Conservation (phyloP, 345 rosid species). For the Hypericum androsaemum region DNA sequence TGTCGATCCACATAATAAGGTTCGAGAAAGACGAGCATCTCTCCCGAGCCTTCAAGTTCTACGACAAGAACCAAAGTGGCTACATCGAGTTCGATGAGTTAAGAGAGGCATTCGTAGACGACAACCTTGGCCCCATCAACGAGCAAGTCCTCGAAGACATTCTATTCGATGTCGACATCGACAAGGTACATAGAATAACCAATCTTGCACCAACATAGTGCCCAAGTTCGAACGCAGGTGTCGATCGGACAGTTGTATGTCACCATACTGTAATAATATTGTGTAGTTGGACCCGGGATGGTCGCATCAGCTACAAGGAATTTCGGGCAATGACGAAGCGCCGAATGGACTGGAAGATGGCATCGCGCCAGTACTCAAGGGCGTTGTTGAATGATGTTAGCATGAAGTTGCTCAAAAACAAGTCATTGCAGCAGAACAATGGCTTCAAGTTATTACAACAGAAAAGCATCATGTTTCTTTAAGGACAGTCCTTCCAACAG, state of each 20-base stretch:
- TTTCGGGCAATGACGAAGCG: slow-evolving; percentile 81
- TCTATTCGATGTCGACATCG: slow-evolving; percentile 62
- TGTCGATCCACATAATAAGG: slow-evolving; percentile 63
- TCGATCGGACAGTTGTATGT: no score
- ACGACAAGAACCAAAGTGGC: slow-evolving; percentile 58
- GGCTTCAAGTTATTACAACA: no score
- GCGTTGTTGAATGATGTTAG: slow-evolving; percentile 72
- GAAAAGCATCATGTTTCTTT: no score
- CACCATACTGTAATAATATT: neutral
- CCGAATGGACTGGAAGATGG: slow-evolving; percentile 92
- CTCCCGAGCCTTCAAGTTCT: slow-evolving; percentile 45
- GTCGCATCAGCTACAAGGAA: slow-evolving; percentile 70
- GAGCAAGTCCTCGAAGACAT: slow-evolving; percentile 66
- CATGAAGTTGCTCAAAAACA: slow-evolving; percentile 52
- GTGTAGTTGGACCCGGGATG: slow-evolving; percentile 38
- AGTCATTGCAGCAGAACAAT: slow-evolving; percentile 1
- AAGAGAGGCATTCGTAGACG: slow-evolving; percentile 46
- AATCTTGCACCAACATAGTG: no score
- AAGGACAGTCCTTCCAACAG: no score
- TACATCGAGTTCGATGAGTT: slow-evolving; percentile 70
- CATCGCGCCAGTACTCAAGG: slow-evolving; percentile 84
- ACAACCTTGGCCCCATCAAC: slow-evolving; percentile 32
- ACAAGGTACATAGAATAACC: slow-evolving; percentile 37
- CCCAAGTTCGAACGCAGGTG: no score
- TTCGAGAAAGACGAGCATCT: slow-evolving; percentile 61